Conservation (phyloP, 2,329 filamentous ascomycete species). For the Colletotrichum graminicola region DNA sequence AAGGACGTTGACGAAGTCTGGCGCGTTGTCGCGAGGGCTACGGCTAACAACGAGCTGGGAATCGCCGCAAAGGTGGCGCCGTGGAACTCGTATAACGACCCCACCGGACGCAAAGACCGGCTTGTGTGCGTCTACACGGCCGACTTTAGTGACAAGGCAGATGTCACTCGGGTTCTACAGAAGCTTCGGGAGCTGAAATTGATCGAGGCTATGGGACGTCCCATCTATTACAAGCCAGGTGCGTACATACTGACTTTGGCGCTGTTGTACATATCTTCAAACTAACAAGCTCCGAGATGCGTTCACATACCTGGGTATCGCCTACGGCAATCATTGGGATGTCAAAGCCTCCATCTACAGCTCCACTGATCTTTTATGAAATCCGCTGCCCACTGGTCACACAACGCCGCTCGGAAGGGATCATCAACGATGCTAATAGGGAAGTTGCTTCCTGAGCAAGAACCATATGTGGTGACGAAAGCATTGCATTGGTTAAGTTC, state of each 20-base stretch:
- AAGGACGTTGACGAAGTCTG: slow-evolving; percentile 72
- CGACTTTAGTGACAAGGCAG: slow-evolving; percentile 77
- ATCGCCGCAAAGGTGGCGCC: slow-evolving; percentile 80
- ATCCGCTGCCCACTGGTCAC: background rate
- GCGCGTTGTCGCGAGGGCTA: slow-evolving; percentile 75
- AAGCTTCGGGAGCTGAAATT: slow-evolving; percentile 73
- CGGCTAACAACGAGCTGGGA: slow-evolving; percentile 77
- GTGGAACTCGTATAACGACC: slow-evolving; percentile 52
- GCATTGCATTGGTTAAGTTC: background rate
- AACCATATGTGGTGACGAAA: background rate
- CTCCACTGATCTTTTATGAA: slow-evolving; percentile 56
- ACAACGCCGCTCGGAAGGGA: background rate
- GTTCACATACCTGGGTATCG: slow-evolving; percentile 75
- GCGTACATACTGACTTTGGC: slow-evolving; percentile 48
- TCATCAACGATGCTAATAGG: background rate
- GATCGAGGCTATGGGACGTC: slow-evolving; percentile 58
- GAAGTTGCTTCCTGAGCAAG: background rate
- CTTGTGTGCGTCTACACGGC: slow-evolving; percentile 84
- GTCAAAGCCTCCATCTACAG: slow-evolving; percentile 70
- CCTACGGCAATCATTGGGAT: slow-evolving; percentile 70
- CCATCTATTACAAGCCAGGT: slow-evolving; percentile 85
- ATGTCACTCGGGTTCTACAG: slow-evolving; percentile 76
- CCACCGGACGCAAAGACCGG: slow-evolving; percentile 58
- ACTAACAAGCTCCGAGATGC: slow-evolving; percentile 63
- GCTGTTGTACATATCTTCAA: background rate